phyloP scores from a whole-genome alignment of 305 asterid genomes.

The Fraxinus platypoda region DNA sequence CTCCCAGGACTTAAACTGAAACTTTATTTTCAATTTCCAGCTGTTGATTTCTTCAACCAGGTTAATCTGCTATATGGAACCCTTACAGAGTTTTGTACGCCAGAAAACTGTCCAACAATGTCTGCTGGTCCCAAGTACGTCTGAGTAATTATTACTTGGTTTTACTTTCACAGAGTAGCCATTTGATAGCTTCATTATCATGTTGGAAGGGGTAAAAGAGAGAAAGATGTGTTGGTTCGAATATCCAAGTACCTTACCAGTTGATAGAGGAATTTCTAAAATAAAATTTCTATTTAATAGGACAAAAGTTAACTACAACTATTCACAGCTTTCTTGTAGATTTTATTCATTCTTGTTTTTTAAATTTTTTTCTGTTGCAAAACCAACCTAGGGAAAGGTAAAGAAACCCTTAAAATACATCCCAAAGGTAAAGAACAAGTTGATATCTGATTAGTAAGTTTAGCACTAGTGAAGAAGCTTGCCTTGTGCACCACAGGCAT shows the following conservation, averaged over 20 bases:
- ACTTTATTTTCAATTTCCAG: constrained; percentile 53
- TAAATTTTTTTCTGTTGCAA: neutral
- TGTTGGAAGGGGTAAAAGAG: constrained; percentile 4
- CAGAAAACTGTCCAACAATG: constrained; percentile 97
- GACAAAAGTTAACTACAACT: neutral
- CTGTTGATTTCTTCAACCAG: constrained; percentile 97
- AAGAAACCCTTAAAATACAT: neutral
- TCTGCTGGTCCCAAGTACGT: constrained; percentile 95
- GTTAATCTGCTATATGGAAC: constrained; percentile 97
- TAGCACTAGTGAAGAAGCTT: neutral
- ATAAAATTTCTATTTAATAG: neutral
- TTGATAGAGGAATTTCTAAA: neutral
- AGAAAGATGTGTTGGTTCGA: neutral
- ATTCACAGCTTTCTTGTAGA: neutral
- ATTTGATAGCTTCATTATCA: neutral
- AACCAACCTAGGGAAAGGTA: neutral
- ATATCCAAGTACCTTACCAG: neutral
- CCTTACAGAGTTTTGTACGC: constrained; percentile 90
- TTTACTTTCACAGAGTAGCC: neutral
- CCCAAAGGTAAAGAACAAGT: neutral
- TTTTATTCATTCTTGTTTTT: neutral
- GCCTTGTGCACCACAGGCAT: neutral
- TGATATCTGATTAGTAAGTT: neutral
- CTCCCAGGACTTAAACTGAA: constrained; percentile 31
- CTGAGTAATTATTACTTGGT: constrained; percentile 9